Base-by-base conservation (phyloP, 306 rosid genomes). In the Dalbergia cochinchinensis region DNA sequence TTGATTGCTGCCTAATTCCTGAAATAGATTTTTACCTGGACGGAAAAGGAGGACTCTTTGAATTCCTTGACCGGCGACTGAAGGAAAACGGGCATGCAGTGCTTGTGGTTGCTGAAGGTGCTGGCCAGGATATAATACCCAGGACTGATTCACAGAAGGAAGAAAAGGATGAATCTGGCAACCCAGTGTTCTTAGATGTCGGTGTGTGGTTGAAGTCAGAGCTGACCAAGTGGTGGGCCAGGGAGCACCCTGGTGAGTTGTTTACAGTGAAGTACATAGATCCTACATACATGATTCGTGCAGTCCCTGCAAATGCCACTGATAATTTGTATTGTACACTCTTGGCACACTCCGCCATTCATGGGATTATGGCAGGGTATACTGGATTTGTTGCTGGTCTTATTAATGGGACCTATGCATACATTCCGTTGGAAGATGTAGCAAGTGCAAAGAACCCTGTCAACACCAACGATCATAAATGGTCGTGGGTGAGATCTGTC, bases 401-500 rank as follows among this genome's bases (percentile, higher is more conserved):
- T 70, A 50, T 92, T 45, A 92, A 89, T 81, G 91, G 90, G 7
- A 86, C 41, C 83, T 89, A 88, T 64, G 92, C 97, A 8, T 91
- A 94, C 86, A 92, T 94, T 81, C 93, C 90, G n/a, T 41, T 94
- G 78, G 88, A 88, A 65, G 97, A 92, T 77, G 92, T 92, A 13
- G 93, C 98, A 6, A 78, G 54, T 47, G 87, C 94, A 45, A 89
- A 83, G 71, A 91, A 88, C 78, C 86, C 69, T 5, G 97, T 94
- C 53, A 74, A 92, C 58, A 80, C 82, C 1, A 85, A 41, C 58
- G 97, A 91, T 74, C 97, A 89, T 78, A 88, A 82, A 68, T 92
- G 98, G 98, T 90, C 97, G n/a, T 94, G 97, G 97, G 89, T 94
- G 60, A 92, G 98, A 86, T 90, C 97, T 53, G 89, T 92, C 77